phyloP scores from a whole-genome alignment of 2,329 filamentous ascomycete species.

The Fusarium sp. region DNA sequence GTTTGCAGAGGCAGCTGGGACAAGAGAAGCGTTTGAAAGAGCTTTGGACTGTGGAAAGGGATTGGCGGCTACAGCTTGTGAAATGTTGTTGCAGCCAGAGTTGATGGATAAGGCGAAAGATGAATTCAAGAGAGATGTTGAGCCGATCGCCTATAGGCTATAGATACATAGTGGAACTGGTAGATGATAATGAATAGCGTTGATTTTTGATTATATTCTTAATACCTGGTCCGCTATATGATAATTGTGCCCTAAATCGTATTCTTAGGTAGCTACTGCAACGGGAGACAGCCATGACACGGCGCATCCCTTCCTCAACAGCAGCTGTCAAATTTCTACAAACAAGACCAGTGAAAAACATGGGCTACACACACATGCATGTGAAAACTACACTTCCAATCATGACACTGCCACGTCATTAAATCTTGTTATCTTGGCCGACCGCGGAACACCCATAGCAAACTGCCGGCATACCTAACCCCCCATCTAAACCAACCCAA shows the following conservation, averaged over 20 bases:
- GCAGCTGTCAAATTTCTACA: no score
- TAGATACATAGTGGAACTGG: neutral
- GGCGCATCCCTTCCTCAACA: no score
- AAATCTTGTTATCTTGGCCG: neutral
- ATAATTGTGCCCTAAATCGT: no score
- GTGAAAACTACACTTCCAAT: no score
- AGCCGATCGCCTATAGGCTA: constrained; percentile 25
- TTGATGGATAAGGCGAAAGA: constrained; percentile 19
- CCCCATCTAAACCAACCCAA: no score
- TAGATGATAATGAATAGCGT: neutral
- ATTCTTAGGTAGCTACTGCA: no score
- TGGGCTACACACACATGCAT: no score
- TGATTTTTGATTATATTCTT: neutral
- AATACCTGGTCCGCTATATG: no score
- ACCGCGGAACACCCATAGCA: no score
- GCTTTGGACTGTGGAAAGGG: constrained; percentile 42
- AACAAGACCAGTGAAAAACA: no score
- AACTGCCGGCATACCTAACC: no score
- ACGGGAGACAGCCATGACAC: no score
- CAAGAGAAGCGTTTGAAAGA: constrained; percentile 29
- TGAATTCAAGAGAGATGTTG: constrained; percentile 30
- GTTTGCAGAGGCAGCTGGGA: constrained; percentile 37
- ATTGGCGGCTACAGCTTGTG: constrained; percentile 39
- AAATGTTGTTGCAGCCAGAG: constrained; percentile 10
- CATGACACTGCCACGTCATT: neutral